These are phyloP conservation scores for Plectosphaerella cucumerina DNA, from an alignment of 2,329 filamentous ascomycete genomes.

Conservation along the genomic window DNA sequence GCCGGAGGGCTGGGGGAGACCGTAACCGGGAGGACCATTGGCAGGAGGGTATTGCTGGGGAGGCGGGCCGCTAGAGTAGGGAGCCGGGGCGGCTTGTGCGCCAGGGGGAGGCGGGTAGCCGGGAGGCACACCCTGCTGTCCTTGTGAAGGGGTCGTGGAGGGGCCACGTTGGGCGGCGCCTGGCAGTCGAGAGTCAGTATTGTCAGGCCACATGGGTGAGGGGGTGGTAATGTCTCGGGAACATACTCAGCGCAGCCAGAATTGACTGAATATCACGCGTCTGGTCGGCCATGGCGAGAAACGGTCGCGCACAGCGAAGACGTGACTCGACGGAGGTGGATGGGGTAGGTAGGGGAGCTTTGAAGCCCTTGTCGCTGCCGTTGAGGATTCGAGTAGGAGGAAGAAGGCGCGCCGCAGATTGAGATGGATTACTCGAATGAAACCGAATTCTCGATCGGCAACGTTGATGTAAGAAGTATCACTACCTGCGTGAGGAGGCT, in stretches of 20 bases:
- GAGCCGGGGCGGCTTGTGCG: slow-evolving; percentile 27
- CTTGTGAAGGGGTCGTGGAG: slow-evolving; percentile 36
- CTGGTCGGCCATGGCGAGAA: slow-evolving; percentile 29
- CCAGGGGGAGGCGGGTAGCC: slow-evolving; percentile 34
- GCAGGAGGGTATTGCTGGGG: slow-evolving; percentile 30
- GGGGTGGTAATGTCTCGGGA: slow-evolving; percentile 6
- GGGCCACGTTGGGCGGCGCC: slow-evolving; percentile 41
- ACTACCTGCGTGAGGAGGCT: too few relatives aligned
- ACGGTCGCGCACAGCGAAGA: background rate
- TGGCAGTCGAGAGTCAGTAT: slow-evolving; percentile 11
- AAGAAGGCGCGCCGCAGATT: too few relatives aligned
- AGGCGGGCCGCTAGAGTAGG: slow-evolving; percentile 29
- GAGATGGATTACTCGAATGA: too few relatives aligned
- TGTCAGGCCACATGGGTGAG: slow-evolving; percentile 10
- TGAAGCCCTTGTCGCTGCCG: too few relatives aligned
- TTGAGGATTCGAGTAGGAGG: slow-evolving; percentile 3
- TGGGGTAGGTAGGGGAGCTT: slow-evolving; percentile 5
- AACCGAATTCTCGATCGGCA: background rate
- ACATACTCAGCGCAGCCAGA: slow-evolving; percentile 44
- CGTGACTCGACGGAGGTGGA: background rate
- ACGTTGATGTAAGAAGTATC: background rate
- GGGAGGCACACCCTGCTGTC: slow-evolving; percentile 29
- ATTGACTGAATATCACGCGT: slow-evolving; percentile 41
- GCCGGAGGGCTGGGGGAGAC: slow-evolving; percentile 63
- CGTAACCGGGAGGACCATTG: slow-evolving; percentile 28